Evolutionary conservation across 139 green algal genomes (phyloP).

Genomic region (Micractinium conductrix): DNA sequence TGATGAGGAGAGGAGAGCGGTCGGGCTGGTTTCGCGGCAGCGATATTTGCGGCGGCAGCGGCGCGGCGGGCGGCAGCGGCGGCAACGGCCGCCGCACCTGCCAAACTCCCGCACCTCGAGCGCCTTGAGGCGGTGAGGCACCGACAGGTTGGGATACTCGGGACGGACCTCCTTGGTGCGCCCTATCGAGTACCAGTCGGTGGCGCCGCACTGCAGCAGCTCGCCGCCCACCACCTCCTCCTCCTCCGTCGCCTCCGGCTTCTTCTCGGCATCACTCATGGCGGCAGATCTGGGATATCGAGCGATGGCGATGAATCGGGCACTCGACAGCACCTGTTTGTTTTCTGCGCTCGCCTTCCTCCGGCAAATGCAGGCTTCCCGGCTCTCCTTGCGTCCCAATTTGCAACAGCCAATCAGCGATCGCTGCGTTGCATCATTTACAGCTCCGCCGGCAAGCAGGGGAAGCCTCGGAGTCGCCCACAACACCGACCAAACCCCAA

Average conservation of each 20-base stretch:
- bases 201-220: conserved; percentile 81
- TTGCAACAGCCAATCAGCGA: not conserved
- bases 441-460: not conserved
- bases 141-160: conserved; percentile 77
- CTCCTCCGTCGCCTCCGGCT: conserved; percentile 17
- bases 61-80: not conserved
- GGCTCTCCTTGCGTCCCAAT: too few species aligned
- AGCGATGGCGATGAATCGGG: too few species aligned
- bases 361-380: too few species aligned
- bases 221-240: conserved; percentile 49
- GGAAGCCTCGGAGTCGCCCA: too few species aligned
- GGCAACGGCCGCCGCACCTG: not conserved
- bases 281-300: too few species aligned
- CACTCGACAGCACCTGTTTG: too few species aligned
- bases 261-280: too few species aligned
- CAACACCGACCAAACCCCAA: too few species aligned
- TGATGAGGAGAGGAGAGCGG: not conserved
- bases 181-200: conserved; percentile 48
- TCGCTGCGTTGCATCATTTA: not conserved
- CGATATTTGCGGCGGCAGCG: not conserved
- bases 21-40: not conserved
- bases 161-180: conserved; percentile 34
- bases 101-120: conserved; percentile 57
- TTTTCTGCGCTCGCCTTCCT: too few species aligned
- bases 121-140: conserved; percentile 74